Percentiles rank a stretch among this genome's conserved stretches.
These are phyloP conservation scores for Cercophora newfieldiana DNA, from an alignment of 495 filamentous ascomycete species.

Conservation along the genomic window DNA sequence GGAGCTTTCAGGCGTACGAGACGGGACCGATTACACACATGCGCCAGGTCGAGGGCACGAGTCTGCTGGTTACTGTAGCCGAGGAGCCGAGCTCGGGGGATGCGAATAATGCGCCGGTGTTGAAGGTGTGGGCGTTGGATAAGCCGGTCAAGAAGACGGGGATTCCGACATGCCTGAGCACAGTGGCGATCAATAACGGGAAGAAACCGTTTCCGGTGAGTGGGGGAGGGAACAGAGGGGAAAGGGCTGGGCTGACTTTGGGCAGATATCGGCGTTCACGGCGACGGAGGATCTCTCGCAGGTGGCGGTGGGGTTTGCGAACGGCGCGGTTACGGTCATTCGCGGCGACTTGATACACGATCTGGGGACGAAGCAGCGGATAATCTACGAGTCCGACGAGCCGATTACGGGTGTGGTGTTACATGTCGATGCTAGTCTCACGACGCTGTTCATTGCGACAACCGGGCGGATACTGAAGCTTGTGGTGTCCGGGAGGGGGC, in stretches of 20 bases:
- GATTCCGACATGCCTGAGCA: slow-evolving; percentile 80
- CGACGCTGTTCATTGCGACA: slow-evolving; percentile 86
- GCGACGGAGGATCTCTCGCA: slow-evolving; percentile 84
- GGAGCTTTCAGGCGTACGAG: slow-evolving; percentile 85
- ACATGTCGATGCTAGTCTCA: slow-evolving; percentile 60
- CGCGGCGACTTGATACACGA: slow-evolving; percentile 95
- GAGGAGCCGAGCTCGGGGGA: slow-evolving; percentile 72
- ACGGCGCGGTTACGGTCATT: slow-evolving; percentile 90
- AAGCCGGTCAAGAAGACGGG: slow-evolving; percentile 94
- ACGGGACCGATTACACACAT: slow-evolving; percentile 81
- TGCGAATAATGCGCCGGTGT: slow-evolving; percentile 61
- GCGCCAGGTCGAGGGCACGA: slow-evolving; percentile 87
- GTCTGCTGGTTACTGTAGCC: slow-evolving; percentile 80
- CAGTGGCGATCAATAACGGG: slow-evolving; percentile 82
- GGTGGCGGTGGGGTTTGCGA: slow-evolving; percentile 91
- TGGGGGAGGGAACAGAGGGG: not conserved
- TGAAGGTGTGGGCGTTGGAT: slow-evolving; percentile 97
- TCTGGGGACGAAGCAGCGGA: slow-evolving; percentile 90
- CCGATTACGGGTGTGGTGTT: slow-evolving; percentile 90
- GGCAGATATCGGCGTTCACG: slow-evolving; percentile 86
- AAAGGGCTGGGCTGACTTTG: slow-evolving; percentile 8
- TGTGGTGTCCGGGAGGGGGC: slow-evolving; percentile 79
- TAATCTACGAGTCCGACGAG: slow-evolving; percentile 95
- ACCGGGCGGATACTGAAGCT: slow-evolving; percentile 86
- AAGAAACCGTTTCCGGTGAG: slow-evolving; percentile 87